These are phyloP conservation scores for Apostasia shenzhenica DNA, from an alignment of 106 monocot genomes.

Conservation along the genomic window DNA sequence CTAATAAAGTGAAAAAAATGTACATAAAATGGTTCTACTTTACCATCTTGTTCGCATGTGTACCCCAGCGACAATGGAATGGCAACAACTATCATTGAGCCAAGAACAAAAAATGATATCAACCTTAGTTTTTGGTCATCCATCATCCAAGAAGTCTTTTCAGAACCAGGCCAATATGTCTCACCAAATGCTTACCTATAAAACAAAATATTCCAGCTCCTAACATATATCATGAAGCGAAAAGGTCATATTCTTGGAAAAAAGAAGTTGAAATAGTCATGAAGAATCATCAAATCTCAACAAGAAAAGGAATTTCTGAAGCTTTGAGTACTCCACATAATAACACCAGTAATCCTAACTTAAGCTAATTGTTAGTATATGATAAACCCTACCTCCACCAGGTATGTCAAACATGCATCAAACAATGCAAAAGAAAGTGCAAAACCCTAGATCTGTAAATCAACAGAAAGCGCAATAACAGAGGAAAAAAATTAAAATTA, in stretches of 20 bases:
- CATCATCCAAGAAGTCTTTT: not conserved
- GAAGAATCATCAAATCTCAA: too few relatives aligned
- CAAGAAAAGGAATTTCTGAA: too few relatives aligned
- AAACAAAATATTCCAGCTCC: not conserved
- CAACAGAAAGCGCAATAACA: too few relatives aligned
- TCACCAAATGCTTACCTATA: not conserved
- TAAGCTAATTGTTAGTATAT: too few relatives aligned
- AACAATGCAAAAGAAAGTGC: too few relatives aligned
- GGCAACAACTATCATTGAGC: slow-evolving; percentile 5
- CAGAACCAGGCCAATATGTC: not conserved
- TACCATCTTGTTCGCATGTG: slow-evolving; percentile 17
- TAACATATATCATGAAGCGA: not conserved
- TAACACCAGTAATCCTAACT: too few relatives aligned
- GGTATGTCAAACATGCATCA: too few relatives aligned
- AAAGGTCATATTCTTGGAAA: not conserved
- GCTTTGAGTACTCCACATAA: too few relatives aligned
- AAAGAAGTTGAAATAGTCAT: too few relatives aligned
- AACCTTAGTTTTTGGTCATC: slow-evolving; percentile 4
- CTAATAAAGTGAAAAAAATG: not conserved
- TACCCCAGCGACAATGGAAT: slow-evolving; percentile 9
- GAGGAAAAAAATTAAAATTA: too few relatives aligned
- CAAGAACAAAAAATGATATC: slow-evolving; percentile 6
- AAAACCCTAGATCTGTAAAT: too few relatives aligned
- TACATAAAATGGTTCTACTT: not conserved
- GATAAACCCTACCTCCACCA: too few relatives aligned